Conservation (phyloP, 805 yeast species). For the Ogataea nitratoaversa region DNA sequence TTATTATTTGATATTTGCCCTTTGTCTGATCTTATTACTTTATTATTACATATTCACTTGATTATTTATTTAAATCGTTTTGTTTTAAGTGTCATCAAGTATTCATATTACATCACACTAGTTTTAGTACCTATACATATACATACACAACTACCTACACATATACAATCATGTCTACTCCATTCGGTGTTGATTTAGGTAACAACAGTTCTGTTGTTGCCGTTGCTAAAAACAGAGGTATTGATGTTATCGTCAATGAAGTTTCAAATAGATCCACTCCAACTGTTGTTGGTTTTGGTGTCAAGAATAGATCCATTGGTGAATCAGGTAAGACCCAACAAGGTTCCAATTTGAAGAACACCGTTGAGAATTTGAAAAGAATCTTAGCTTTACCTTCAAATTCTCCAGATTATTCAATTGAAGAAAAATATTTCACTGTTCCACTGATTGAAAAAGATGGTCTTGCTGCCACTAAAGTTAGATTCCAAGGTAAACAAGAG, state of each 20-base stretch:
- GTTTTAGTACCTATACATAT: no score
- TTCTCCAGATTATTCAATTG: slow-evolving; percentile 75
- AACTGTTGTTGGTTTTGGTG: slow-evolving; percentile 80
- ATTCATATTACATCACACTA: background rate
- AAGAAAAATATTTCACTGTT: slow-evolving; percentile 69
- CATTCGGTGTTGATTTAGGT: slow-evolving; percentile 98
- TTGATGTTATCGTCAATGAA: slow-evolving; percentile 96
- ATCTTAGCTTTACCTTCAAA: slow-evolving; percentile 70
- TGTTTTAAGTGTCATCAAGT: background rate
- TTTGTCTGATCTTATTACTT: no score
- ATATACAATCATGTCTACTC: slow-evolving; percentile 84
- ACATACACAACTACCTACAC: no score
- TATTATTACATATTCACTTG: no score
- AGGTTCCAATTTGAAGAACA: slow-evolving; percentile 93
- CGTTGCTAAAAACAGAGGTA: slow-evolving; percentile 97
- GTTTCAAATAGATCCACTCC: slow-evolving; percentile 98
- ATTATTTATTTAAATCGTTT: no score
- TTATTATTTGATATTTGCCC: no score
- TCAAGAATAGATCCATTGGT: slow-evolving; percentile 86
- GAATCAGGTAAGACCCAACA: slow-evolving; percentile 96
- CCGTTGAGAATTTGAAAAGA: slow-evolving; percentile 92
- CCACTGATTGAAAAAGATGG: slow-evolving; percentile 71
- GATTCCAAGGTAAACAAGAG: slow-evolving; percentile 71
- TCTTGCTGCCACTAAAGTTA: slow-evolving; percentile 79
- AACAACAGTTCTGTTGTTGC: slow-evolving; percentile 91